Base-by-base conservation (phyloP, 2,329 filamentous ascomycete species). In the Blastomyces parvus region DNA sequence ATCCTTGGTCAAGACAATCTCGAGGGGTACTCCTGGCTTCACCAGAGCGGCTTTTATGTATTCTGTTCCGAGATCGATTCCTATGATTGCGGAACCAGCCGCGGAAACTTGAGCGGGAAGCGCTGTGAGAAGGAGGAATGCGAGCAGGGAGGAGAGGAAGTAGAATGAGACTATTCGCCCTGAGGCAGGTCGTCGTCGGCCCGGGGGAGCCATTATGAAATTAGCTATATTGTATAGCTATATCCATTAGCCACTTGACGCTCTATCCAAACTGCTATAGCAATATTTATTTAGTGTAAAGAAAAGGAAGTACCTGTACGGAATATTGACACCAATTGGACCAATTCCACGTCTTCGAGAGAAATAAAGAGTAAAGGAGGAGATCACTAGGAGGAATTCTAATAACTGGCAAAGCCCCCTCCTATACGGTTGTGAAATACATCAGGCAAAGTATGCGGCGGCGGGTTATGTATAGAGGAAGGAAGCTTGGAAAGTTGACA, bases 1-100 rank as follows among this genome's bases (percentile, higher is more conserved):
- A 79, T 99, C 94, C 76, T 97, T 99, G 38, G 92, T 97, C 63
- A 97, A 84, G 75, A 99, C 93, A 68, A 99, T 97, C 69, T 99
- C 94, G 74, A 99, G 90, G 13, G 94, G 94, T 61, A 96, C 93
- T 65, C 94, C 94, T 1, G 94, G 94, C 79, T 97, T 97, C 66
- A 99, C 93, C 52, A 99, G 85, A 17, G 90, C 87, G 36, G 93
- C 93, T 81, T 97, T 99, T 80, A 99, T 89, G 79, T 96, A 97
- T 76, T 96, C 91, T 63, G 94, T 97, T 69, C 94, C 94, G 62
- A 99, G 83, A 77, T 99, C 94, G 71, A 99, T 84, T 67, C 94
- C 94, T 27, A 99, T 81, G 22, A 97, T 92, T 61, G 91, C 90
- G 9, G 90, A 85, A 46, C 84, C 83, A 62, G 84, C 85, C 63